Evolutionary conservation across 768 basidiomycete species (phyloP).

Genomic region (Russula sp.): DNA sequence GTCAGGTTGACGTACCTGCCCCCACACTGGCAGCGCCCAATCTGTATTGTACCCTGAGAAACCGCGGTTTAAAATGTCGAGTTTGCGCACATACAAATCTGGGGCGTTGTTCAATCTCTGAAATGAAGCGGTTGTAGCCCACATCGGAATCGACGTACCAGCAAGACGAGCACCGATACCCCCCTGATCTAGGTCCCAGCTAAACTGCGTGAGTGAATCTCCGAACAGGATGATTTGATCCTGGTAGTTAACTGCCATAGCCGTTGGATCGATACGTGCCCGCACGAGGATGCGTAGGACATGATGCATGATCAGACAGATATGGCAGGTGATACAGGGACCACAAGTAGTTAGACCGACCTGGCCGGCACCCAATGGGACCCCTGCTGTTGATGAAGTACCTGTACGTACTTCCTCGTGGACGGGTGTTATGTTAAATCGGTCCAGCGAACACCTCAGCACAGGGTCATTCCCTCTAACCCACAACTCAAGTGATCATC

Average conservation of each 20-base stretch:
- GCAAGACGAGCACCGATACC: slow-evolving; percentile 71
- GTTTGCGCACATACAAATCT: slow-evolving; percentile 76
- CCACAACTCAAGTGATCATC: too few relatives aligned
- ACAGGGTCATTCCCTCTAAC: too few relatives aligned
- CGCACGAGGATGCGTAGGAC: neutral
- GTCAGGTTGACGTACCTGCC: slow-evolving; percentile 50
- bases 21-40: slow-evolving; percentile 78
- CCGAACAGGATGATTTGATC: slow-evolving; percentile 75
- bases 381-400: too few relatives aligned
- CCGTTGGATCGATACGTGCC: too few relatives aligned
- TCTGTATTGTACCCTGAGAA: slow-evolving; percentile 82
- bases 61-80: slow-evolving; percentile 87
- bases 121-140: slow-evolving; percentile 3
- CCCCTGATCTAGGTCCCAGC: slow-evolving; percentile 48
- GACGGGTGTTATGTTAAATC: too few relatives aligned
- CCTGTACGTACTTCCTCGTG: too few relatives aligned
- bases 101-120: neutral
- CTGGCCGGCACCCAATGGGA: too few relatives aligned
- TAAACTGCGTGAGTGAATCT: slow-evolving; percentile 75
- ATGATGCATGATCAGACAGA: neutral
- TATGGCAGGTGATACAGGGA: neutral
- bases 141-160: slow-evolving; percentile 43
- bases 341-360: too few relatives aligned
- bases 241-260: slow-evolving; percentile 59
- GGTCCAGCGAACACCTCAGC: too few relatives aligned